Base-by-base conservation (phyloP, 441 rosid genomes). In the Hura crepitans region DNA sequence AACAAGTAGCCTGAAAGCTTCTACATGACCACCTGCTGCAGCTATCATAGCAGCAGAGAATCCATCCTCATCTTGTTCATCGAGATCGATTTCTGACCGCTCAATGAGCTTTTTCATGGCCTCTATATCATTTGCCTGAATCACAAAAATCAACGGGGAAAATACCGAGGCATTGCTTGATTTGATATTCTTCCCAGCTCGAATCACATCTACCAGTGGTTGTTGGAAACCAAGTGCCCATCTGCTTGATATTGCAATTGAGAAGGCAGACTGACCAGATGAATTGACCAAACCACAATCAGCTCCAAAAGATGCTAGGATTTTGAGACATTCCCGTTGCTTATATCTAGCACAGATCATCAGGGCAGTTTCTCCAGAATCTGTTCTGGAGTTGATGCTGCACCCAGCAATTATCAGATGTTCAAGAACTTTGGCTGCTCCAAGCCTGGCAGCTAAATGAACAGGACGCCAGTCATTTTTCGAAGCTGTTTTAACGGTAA, bases 1-100 rank as follows among this genome's bases (percentile, higher is more conserved):
- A 55, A 95, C 92, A 22, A 95, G 81, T 69, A 85, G 53, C 35
- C 94, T 87, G 69, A 95, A 95, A 39, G 88, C 88, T 78, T 90
- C 92, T 5, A 85, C 82, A 60, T 92, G 87, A 33, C 97, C 93
- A 5, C 80, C 87, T 70, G 82, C 79, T 50, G 95, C 97, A 17
- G 96, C 82, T 63, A 86, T 68, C 99, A 92, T 90, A 65, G 87
- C 91, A 58, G 97, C 97, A 11, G 97, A 80, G 78, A 86, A 88
- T 37, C 98, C 98, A 58, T 86, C 80, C 35, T 74, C 87, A 54
- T 92, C 93, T 75, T 95, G 97, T 77, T 87, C 88, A 74, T 95
- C 93, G 45, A 95, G 78, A 73, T 86, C 64, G 28, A 87, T 64
- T 46, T 78, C 77, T 69, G 78, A 74, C 43, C 51, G 47, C 60